phyloP scores from a whole-genome alignment of 495 filamentous ascomycete species.

The Xylaria venustula region DNA sequence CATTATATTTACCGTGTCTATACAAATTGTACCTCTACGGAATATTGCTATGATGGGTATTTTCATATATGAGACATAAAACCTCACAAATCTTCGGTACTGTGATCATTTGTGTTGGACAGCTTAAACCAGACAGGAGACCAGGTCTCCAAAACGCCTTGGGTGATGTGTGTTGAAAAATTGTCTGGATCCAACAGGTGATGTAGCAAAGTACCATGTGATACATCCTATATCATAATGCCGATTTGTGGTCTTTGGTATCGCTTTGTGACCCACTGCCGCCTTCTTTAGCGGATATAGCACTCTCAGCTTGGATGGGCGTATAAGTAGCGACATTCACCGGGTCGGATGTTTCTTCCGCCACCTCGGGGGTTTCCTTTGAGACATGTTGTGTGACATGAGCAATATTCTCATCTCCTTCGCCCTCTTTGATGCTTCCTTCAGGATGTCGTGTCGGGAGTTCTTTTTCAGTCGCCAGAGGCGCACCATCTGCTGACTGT shows the following conservation, averaged over 20 bases:
- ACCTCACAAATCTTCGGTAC: no score
- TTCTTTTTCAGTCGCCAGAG: slow-evolving; percentile 9
- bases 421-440: slow-evolving; percentile 6
- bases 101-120: not conserved
- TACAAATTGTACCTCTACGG: no score
- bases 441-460: slow-evolving; percentile 2
- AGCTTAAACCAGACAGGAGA: not conserved
- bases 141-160: slow-evolving; percentile 4
- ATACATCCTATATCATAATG: not conserved
- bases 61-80: no score
- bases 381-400: not conserved
- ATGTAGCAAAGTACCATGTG: not conserved
- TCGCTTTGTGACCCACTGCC: slow-evolving; percentile 1
- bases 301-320: not conserved
- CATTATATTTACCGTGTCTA: no score
- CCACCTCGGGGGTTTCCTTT: not conserved
- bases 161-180: not conserved
- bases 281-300: not conserved
- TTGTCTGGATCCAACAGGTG: not conserved
- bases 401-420: not conserved
- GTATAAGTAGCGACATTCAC: not conserved
- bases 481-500: slow-evolving; percentile 7
- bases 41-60: no score
- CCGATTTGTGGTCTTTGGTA: not conserved
- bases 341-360: not conserved